Evolutionary conservation across 2,329 filamentous ascomycete genomes (phyloP).

Genomic region (Aspergillus fructus): DNA sequence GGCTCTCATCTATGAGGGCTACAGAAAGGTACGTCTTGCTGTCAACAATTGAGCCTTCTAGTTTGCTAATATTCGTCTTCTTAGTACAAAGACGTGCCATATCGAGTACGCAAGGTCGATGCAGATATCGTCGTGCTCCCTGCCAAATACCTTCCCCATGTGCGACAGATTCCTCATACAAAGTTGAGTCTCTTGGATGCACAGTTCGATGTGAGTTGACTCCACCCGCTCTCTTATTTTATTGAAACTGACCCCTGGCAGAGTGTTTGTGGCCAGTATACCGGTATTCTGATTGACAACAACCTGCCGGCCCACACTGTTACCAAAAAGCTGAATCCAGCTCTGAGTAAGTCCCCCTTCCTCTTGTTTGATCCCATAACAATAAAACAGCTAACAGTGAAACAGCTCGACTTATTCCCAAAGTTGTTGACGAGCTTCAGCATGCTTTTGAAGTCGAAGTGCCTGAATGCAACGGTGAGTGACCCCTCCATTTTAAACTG

Average conservation of each 20-base stretch:
- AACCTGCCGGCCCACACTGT: conserved; percentile 25
- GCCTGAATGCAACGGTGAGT: conserved; percentile 25
- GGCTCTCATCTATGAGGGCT: conserved; percentile 26
- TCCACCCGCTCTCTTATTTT: background rate
- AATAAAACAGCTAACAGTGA: background rate
- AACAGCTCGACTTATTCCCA: conserved; percentile 25
- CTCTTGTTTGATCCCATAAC: background rate
- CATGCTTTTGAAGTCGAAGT: conserved; percentile 24
- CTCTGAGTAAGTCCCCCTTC: conserved; percentile 16
- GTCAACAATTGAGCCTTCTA: background rate
- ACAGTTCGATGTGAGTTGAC: conserved; percentile 24
- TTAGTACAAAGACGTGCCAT: conserved; percentile 29
- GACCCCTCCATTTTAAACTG: background rate
- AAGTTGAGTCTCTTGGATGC: conserved; percentile 28
- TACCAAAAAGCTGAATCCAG: conserved; percentile 25
- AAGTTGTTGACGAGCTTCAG: conserved; percentile 26
- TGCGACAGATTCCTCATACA: conserved; percentile 19
- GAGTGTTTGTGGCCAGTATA: conserved; percentile 30
- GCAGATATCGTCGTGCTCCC: conserved; percentile 30
- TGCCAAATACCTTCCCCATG: conserved; percentile 25
- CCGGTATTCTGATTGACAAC: conserved; percentile 27
- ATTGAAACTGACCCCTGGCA: conserved; percentile 3
- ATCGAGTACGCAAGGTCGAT: conserved; percentile 29
- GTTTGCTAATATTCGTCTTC: background rate
- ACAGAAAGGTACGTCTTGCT: conserved; percentile 21